phyloP scores from a whole-genome alignment of 2,329 filamentous ascomycete genomes.

The Neoscytalidium dimidiatum region DNA sequence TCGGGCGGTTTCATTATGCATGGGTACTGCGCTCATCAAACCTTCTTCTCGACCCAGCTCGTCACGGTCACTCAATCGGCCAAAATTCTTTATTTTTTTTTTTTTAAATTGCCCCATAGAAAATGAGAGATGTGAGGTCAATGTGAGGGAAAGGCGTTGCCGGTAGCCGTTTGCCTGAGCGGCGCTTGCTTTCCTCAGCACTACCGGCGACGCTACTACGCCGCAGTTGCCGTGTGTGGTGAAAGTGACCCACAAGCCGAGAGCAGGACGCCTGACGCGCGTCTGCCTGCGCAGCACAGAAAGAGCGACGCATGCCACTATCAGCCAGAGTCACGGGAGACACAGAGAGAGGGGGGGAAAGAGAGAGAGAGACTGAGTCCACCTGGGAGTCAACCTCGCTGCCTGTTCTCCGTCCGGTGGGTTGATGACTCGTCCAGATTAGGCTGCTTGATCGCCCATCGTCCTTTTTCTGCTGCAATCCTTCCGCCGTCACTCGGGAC shows the following conservation, averaged over 20 bases:
- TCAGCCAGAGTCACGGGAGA: not conserved
- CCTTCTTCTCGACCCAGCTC: too few species aligned
- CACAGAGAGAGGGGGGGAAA: not conserved
- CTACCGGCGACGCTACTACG: not conserved
- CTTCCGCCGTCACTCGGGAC: too few species aligned
- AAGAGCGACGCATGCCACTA: not conserved
- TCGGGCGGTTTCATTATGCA: not conserved
- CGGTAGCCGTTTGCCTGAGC: not conserved
- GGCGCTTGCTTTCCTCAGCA: not conserved
- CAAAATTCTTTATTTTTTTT: not conserved
- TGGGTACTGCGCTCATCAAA: conserved; percentile 4
- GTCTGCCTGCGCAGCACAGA: not conserved
- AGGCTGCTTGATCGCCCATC: not conserved
- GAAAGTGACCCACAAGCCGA: conserved; percentile 8
- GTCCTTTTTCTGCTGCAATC: not conserved
- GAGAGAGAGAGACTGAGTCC: not conserved
- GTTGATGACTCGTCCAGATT: not conserved
- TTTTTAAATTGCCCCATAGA: too few species aligned
- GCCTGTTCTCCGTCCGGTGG: not conserved
- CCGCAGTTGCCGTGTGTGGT: not conserved
- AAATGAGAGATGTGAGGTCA: not conserved
- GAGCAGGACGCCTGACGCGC: conserved; percentile 10
- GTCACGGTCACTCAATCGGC: too few species aligned
- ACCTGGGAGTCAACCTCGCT: conserved; percentile 2
- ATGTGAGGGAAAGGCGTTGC: not conserved